Evolutionary conservation across 345 rosid species (phyloP), one percentile per base, ranked within the genome.

Genomic region (Lepidium didymum): DNA sequence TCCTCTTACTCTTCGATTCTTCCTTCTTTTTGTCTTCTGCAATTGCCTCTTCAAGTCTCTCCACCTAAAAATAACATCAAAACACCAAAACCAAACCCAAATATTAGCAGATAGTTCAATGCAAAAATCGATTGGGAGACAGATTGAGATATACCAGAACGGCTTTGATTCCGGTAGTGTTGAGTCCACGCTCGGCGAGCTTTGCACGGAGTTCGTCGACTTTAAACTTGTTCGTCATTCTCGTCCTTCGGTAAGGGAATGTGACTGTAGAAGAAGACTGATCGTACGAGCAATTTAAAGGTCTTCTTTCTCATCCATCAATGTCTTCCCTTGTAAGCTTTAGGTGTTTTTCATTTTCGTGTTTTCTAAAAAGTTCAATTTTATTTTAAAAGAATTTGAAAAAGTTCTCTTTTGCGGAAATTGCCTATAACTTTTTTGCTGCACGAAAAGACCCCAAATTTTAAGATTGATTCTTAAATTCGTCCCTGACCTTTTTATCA

Each of bases 171-270:
- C 98, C 93, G 56, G 85, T 68, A 68, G 82, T 78, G 58, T 67
- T 62, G 62, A 90, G 93, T 19, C 92, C 92, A 29, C 92, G 87
- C 44, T 82, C 78, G 59, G 83, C 79, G 67, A 92, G 91, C 62
- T 82, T 79, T 53, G 78, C 69, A 10, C 93, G 87, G 36, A 85
- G 91, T 78, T 92, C 87, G 41, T 83, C 86, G 37, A 84, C 90
- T 68, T 59, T 84, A 67, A 90, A 86, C 55, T 79, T 74, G 14
- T 75, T 78, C 33, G 89, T 82, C 91, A 86, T 87, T 47, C 42
- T 37, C 5, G 10, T 11, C 9, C 46, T 59, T 51, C 15, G 49
- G 41, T 0, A 21, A 72, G 10, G 25, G 45, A 53, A 57, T 37
- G 40, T 1, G 54, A 41, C n/a, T 29, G 55, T 10, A 36, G 50